Conservation (phyloP, 371 early-diverging fungal species). For the Apophysomyces sp. region DNA sequence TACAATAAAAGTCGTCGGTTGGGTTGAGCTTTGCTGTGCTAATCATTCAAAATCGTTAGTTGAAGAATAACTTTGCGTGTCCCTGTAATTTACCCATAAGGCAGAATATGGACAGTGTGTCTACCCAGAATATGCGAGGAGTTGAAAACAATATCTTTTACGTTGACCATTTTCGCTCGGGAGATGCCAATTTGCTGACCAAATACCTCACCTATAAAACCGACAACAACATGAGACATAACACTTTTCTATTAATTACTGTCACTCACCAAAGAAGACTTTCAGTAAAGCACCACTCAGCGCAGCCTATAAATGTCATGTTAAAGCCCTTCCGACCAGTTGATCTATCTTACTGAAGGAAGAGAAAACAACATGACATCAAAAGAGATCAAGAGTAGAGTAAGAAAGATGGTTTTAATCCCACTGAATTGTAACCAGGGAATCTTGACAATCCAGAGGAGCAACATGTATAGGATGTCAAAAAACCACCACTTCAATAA, state of each 20-base stretch:
- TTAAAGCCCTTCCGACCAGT: background rate
- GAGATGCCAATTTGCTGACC: conserved; percentile 40
- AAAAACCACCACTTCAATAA: conserved; percentile 33
- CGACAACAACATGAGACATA: background rate
- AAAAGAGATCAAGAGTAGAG: conserved; percentile 6
- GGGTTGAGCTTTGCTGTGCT: conserved; percentile 52
- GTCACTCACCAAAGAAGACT: conserved; percentile 11
- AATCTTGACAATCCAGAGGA: conserved; percentile 35
- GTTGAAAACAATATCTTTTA: conserved; percentile 38
- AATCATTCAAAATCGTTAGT: background rate
- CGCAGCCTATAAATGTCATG: background rate
- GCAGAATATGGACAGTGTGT: conserved; percentile 51
- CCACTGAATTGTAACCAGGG: conserved; percentile 49
- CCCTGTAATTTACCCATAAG: conserved; percentile 38
- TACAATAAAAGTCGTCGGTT: conserved; percentile 39
- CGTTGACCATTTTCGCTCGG: conserved; percentile 39
- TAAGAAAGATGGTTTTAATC: conserved; percentile 27
- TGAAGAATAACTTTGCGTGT: background rate
- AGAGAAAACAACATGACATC: conserved; percentile 29
- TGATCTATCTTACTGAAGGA: conserved; percentile 26
- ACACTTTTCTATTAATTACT: background rate
- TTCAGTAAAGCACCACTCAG: conserved; percentile 9
- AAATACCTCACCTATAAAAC: conserved; percentile 24
- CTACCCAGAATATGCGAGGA: conserved; percentile 47
- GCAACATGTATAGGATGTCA: conserved; percentile 30